Percentiles rank a stretch among this genome's conserved stretches.
Conservation (phyloP, 306 rosid species). For the Benincasa hispida region DNA sequence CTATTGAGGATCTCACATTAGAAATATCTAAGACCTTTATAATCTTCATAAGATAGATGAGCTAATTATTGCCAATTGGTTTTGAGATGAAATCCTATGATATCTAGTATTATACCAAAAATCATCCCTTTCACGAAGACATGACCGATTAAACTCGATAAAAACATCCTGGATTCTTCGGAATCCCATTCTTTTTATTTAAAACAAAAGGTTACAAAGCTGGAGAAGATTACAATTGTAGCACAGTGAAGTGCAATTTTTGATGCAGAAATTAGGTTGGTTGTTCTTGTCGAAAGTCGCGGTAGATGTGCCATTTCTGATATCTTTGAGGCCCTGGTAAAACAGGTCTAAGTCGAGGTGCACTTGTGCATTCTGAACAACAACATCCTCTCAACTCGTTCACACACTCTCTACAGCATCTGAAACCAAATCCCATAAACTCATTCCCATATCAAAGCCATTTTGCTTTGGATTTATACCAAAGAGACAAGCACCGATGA, state of each 20-base stretch:
- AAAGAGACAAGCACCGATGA: neutral
- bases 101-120: too few relatives aligned
- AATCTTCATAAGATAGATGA: too few relatives aligned
- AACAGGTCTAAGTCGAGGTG: constrained; percentile 75
- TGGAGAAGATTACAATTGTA: neutral
- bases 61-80: too few relatives aligned
- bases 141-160: neutral
- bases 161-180: neutral
- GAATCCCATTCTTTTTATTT: neutral
- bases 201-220: neutral
- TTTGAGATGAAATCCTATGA: too few relatives aligned
- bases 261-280: neutral
- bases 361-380: constrained; percentile 55
- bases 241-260: neutral
- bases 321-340: constrained; percentile 51
- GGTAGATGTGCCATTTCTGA: constrained; percentile 69
- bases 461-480: neutral
- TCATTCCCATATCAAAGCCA: neutral
- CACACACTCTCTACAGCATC: constrained; percentile 66
- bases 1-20: too few relatives aligned
- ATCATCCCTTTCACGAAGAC: too few relatives aligned
- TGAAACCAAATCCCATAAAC: constrained; percentile 14
- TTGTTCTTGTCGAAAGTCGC: constrained; percentile 33
- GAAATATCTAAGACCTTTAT: too few relatives aligned
- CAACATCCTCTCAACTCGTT: constrained; percentile 62